Base-by-base conservation (phyloP, 2,329 filamentous ascomycete genomes). In the Aciculosporium take region DNA sequence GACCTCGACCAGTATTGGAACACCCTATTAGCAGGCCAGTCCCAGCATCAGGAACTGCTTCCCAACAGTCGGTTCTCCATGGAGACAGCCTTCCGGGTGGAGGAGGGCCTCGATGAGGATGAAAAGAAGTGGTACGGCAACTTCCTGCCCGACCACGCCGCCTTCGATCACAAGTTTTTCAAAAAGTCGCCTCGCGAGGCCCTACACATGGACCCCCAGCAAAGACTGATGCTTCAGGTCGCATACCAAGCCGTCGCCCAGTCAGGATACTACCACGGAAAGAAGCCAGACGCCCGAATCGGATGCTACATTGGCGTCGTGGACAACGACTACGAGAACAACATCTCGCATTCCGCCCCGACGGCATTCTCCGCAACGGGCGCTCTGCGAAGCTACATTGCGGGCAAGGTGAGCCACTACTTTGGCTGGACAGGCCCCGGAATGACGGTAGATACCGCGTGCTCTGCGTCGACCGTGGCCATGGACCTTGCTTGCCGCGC, bases 161-260 rank as follows among this genome's bases (percentile, higher is more conserved):
- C 76, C 24, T 82, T 82, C 51, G 78, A 82, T 48, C 71, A 76
- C 24, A 65, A 71, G 1, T 81, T 81, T 62, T 82, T 82, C 69
- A 79, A 79, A 56, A 80, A 82, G 71, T 81, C 76, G 39, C 77
- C 78, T 5, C 72, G 76, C 46, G 79, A 82, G 56, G 78, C 77
- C 23, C 68, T 51, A 42, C 24, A 45, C 48, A 78, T 74, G 7
- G 77, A 81, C 53, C 77, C 77, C 23, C 36, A 44, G 7, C 38
- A 44, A 15, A 32, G 42, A 27, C 24, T 30, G 7, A 20, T 44
- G 18, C 24, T 44, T 6, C 30, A 44, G 13, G 31, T 27, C 10
- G 37, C 30, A 4, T 37, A 40, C 15, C 35, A 44, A 5, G 42
- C 42, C 3, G 5, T 44, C 2, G 37, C 24, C 10, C 17, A 34